Base-by-base conservation (phyloP, 495 filamentous ascomycete genomes). In the Penicillium psychrofluorescens region DNA sequence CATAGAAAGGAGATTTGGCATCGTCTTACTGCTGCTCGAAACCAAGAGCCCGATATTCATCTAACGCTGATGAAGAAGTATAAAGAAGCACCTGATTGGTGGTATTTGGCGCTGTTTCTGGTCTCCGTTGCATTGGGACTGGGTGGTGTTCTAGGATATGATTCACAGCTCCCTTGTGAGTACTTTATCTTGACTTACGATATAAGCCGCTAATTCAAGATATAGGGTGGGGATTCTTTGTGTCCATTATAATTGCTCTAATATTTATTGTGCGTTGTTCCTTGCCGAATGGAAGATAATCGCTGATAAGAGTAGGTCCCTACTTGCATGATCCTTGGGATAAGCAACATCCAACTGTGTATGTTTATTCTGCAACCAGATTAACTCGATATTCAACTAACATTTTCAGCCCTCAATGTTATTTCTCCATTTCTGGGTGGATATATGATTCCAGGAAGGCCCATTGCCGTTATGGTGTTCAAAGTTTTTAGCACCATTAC, bases 401-500 rank as follows among this genome's bases (percentile, higher is more conserved):
- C 29, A 6, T 8, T 7, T 41, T 67, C 76, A 44, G 77, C 75
- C 16, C 58, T 80, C 12, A 81, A 81, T 47, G 78, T 82, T 11
- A 46, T 82, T 35, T 80, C 79, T 2, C 79, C 81, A 53, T 83
- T 83, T 45, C 51, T 84, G 16, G 75, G 71, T 40, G 79, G 80
- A 0, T 83, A 81, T 45, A 81, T 83, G 46, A 76, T 79, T 43
- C 77, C 79, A 2, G 79, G 79, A 4, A 59, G 75, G 29, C 79
- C 79, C 0, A 49, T 83, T 15, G 79, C 72, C 0, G 59, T 80
- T 16, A 83, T 83, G 79, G 68, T 83, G 54, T 84, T 84, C 65
- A 83, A 84, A 56, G 79, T 78, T 6, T 82, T 78, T 50, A 79
- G 80, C 30, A 83, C 76, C 50, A 81, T 83, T 47, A 82, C 80